These are phyloP conservation scores for Lenwebbia sp. DNA, from an alignment of 345 rosid genomes.

Conservation along the genomic window DNA sequence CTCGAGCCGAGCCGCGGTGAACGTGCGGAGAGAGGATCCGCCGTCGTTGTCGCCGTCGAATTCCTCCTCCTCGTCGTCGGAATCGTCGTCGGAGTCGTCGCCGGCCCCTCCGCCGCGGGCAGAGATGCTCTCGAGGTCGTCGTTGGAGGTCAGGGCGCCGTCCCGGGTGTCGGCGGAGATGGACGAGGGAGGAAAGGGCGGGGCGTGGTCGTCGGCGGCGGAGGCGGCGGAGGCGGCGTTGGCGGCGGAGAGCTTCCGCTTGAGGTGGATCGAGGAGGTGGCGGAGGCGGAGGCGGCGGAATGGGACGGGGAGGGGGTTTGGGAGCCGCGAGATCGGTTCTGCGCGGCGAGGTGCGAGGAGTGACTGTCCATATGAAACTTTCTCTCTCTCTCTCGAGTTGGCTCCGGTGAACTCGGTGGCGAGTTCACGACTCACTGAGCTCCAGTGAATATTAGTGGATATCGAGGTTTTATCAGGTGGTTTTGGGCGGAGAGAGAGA, in stretches of 20 bases:
- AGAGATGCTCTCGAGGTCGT: constrained; percentile 96
- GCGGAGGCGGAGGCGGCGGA: constrained; percentile 99
- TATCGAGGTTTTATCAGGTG: not conserved
- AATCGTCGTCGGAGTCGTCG: constrained; percentile 72
- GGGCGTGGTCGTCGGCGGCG: constrained; percentile 67
- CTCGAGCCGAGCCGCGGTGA: constrained; percentile 82
- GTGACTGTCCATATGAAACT: constrained; percentile 37
- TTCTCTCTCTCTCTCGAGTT: not conserved
- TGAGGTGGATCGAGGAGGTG: constrained; percentile 77
- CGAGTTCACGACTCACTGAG: not conserved
- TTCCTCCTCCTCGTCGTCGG: constrained; percentile 89
- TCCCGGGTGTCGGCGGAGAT: constrained; percentile 93
- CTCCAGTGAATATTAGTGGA: not conserved
- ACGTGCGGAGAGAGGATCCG: constrained; percentile 78
- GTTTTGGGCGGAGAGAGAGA: not conserved
- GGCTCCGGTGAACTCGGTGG: not conserved
- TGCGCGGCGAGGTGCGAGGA: constrained; percentile 74
- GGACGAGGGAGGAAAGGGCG: constrained; percentile 81
- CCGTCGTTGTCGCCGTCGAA: constrained; percentile 28
- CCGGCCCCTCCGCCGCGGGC: constrained; percentile 83
- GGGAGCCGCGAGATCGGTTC: constrained; percentile 88
- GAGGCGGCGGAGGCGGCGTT: constrained; percentile 61
- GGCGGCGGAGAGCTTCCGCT: constrained; percentile 79
- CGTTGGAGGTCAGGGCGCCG: constrained; percentile 85
- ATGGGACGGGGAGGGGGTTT: constrained; percentile 87